These are phyloP conservation scores for Amorphotheca resinae DNA, from an alignment of 495 filamentous ascomycete genomes.

Conservation along the genomic window DNA sequence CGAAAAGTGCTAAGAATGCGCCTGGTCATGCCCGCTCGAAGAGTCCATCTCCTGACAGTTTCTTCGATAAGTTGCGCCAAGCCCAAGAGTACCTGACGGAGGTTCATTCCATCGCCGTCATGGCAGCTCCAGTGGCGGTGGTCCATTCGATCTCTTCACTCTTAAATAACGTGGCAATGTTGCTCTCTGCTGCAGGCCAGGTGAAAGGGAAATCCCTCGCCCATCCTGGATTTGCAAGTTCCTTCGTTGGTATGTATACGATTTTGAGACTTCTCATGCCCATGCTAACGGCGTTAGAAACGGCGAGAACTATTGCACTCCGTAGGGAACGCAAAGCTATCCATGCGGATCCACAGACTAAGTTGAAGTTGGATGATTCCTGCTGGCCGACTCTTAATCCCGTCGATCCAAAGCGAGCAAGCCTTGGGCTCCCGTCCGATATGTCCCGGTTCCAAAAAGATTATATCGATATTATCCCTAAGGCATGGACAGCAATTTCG, in stretches of 20 bases:
- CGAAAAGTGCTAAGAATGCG: neutral
- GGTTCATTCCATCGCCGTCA: constrained; percentile 37
- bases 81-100: constrained; percentile 48
- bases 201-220: constrained; percentile 29
- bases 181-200: constrained; percentile 48
- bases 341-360: constrained; percentile 27
- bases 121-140: constrained; percentile 30
- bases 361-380: constrained; percentile 22
- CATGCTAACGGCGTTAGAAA: constrained; percentile 37
- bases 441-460: constrained; percentile 49
- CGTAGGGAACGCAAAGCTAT: constrained; percentile 46
- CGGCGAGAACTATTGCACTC: constrained; percentile 46
- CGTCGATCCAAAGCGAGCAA: constrained; percentile 8
- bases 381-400: constrained; percentile 30
- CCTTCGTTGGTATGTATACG: constrained; percentile 21
- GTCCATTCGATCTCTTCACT: constrained; percentile 43
- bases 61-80: constrained; percentile 44
- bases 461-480: constrained; percentile 72
- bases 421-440: constrained; percentile 27
- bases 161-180: constrained; percentile 48
- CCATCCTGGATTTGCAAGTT: constrained; percentile 46
- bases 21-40: constrained; percentile 2
- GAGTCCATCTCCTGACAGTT: constrained; percentile 23
- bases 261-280: neutral
- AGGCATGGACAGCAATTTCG: constrained; percentile 73